Evolutionary conservation across 2,329 filamentous ascomycete genomes (phyloP).

Genomic region (Chaetomiaceae sp.): DNA sequence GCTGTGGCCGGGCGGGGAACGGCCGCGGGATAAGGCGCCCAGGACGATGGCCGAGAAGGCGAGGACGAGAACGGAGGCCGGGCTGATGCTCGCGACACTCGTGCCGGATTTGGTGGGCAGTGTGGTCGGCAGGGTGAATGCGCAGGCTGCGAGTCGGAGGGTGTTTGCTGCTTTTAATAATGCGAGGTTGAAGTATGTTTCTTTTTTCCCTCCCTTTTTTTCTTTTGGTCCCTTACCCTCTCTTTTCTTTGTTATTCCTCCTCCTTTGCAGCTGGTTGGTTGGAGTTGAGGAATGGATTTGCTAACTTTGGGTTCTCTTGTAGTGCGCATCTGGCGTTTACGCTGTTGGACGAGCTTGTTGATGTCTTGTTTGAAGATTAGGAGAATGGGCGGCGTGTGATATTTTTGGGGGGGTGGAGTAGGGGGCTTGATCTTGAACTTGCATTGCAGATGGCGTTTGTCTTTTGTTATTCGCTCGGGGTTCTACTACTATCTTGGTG

Average conservation of each 20-base stretch:
- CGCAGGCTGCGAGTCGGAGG: constrained; percentile 81
- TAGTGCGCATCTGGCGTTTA: constrained; percentile 65
- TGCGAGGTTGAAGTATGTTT: constrained; percentile 73
- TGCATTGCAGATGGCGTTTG: constrained; percentile 17
- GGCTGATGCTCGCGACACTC: constrained; percentile 80
- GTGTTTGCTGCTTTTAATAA: constrained; percentile 93
- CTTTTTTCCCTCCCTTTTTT: background rate
- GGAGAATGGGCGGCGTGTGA: background rate
- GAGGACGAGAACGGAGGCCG: constrained; percentile 79
- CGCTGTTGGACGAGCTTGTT: constrained; percentile 66
- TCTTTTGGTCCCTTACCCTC: background rate
- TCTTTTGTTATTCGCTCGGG: background rate
- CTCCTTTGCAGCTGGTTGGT: no score
- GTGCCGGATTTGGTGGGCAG: constrained; percentile 87
- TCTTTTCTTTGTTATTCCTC: no score
- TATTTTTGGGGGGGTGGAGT: no score
- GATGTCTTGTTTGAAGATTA: constrained; percentile 53
- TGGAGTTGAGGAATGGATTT: background rate
- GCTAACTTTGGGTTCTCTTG: constrained; percentile 23
- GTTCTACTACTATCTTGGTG: background rate
- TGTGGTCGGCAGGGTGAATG: constrained; percentile 89
- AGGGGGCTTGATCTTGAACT: background rate
- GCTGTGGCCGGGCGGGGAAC: constrained; percentile 63
- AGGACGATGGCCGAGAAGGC: constrained; percentile 70
- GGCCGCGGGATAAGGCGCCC: constrained; percentile 35